phyloP scores from a whole-genome alignment of 305 asterid species.

The Fraxinus platypoda region DNA sequence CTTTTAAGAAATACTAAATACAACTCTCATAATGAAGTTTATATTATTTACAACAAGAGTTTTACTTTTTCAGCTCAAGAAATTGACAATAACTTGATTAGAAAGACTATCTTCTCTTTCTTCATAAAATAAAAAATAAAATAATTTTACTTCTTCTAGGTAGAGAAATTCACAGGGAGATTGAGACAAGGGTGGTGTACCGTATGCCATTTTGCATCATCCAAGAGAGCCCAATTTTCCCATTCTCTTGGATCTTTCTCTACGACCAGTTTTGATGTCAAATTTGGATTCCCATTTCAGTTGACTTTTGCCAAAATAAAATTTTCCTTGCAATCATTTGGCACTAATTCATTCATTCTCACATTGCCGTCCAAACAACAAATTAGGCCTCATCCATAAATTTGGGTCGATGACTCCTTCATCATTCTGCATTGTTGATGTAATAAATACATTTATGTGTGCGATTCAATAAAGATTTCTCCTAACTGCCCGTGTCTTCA shows the following conservation, averaged over 20 bases:
- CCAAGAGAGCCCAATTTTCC: constrained; percentile 32
- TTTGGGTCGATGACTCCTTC: background rate
- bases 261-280: constrained; percentile 8
- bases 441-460: constrained; percentile 1
- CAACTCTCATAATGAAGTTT: background rate
- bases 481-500: background rate
- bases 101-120: background rate
- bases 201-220: constrained; percentile 8
- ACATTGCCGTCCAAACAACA: background rate
- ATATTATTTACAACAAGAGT: background rate
- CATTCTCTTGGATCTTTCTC: constrained; percentile 30
- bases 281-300: constrained; percentile 6
- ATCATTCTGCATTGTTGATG: constrained; percentile 2
- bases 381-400: background rate
- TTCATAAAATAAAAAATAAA: no score
- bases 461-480: constrained; percentile 4
- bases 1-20: background rate
- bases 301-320: background rate
- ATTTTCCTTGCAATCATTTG: constrained; percentile 24
- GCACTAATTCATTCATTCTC: background rate
- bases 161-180: background rate
- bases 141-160: background rate
- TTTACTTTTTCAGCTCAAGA: background rate
- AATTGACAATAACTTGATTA: no score
- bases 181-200: background rate